A percentile compares a stretch with the other conserved stretches of the same genome.
phyloP scores from a whole-genome alignment of 768 basidiomycete genomes.

The Lactarius psammicola region DNA sequence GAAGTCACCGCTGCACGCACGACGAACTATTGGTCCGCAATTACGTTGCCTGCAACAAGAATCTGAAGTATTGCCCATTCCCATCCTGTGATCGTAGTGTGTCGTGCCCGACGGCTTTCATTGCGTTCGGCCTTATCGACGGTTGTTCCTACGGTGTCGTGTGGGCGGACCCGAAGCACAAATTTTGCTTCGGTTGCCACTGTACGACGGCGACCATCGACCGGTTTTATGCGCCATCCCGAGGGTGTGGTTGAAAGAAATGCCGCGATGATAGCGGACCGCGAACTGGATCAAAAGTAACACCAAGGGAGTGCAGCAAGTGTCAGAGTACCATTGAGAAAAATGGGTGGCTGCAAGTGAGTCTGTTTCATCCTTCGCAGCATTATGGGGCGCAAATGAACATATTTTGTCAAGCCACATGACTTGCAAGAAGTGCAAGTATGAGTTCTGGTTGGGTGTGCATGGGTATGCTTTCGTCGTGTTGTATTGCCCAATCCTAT shows the following conservation, averaged over 20 bases:
- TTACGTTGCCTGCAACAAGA: conserved; percentile 81
- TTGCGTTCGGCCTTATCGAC: conserved; percentile 69
- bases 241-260: conserved; percentile 93
- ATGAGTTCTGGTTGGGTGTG: conserved; percentile 99
- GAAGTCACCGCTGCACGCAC: conserved; percentile 58
- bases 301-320: conserved; percentile 94
- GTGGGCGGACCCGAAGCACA: conserved; percentile 65
- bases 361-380: conserved; percentile 38
- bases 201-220: conserved; percentile 86
- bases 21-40: conserved; percentile 85
- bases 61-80: conserved; percentile 92
- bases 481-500: conserved; percentile 38
- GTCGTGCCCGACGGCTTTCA: conserved; percentile 78
- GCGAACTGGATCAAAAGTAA: conserved; percentile 99
- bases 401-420: conserved; percentile 71
- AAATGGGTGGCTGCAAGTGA: conserved; percentile 99
- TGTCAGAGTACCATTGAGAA: conserved; percentile 99
- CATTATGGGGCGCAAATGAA: conserved; percentile 24
- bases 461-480: conserved; percentile 61
- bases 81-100: conserved; percentile 95
- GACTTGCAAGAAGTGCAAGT: conserved; percentile 99
- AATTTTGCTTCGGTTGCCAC: conserved; percentile 94
- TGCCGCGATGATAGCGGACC: conserved; percentile 95
- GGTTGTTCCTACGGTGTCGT: conserved; percentile 86
- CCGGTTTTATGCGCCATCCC: conserved; percentile 89